phyloP scores from a whole-genome alignment of 257 asterid genomes.

The Prunella vulgaris region DNA sequence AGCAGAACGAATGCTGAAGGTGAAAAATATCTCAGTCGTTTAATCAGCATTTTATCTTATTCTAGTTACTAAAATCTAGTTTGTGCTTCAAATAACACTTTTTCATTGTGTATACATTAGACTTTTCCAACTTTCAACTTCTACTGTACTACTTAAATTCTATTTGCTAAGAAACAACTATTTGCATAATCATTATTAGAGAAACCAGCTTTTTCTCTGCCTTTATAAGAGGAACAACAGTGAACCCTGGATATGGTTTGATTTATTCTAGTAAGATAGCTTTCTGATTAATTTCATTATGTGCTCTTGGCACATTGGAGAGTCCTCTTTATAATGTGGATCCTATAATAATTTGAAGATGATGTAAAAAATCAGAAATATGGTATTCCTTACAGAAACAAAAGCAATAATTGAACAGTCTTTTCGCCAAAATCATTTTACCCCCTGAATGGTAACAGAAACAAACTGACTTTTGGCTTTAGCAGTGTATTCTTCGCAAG shows the following conservation, averaged over 20 bases:
- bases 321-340: neutral
- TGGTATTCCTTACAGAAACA: neutral
- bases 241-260: neutral
- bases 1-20: slow-evolving; percentile 99
- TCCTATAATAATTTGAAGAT: neutral
- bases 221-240: slow-evolving; percentile 1
- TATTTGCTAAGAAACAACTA: neutral
- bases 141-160: neutral
- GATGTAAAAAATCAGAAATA: neutral
- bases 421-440: neutral
- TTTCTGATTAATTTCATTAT: neutral
- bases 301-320: slow-evolving; percentile 10
- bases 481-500: neutral
- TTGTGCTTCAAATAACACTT: slow-evolving; percentile 5
- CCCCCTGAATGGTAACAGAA: neutral
- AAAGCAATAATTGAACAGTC: neutral
- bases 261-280: slow-evolving; percentile 4
- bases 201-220: neutral
- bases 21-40: slow-evolving; percentile 22
- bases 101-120: neutral
- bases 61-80: neutral
- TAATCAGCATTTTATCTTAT: neutral
- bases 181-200: neutral
- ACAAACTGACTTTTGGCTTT: neutral
- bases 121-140: neutral